phyloP scores from a whole-genome alignment of 345 rosid species.

The Eucalyptus caleyi region DNA sequence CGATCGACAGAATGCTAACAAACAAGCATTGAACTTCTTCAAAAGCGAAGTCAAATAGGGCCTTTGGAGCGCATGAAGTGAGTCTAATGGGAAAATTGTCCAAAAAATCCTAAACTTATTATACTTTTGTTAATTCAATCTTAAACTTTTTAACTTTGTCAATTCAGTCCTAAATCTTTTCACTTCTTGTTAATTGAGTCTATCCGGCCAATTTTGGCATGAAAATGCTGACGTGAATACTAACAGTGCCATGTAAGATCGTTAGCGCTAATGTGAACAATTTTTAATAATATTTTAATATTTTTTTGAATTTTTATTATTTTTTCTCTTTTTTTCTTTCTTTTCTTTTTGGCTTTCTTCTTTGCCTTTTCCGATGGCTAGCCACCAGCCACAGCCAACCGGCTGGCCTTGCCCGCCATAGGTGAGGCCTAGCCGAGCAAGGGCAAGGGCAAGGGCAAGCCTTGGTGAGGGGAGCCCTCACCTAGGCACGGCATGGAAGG shows the following conservation, averaged over 20 bases:
- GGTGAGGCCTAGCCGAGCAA: accelerated
- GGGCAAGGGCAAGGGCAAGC: too few relatives aligned
- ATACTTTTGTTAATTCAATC: too few relatives aligned
- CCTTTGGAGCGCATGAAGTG: background rate
- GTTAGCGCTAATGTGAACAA: accelerated
- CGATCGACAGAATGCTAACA: background rate
- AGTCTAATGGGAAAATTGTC: background rate
- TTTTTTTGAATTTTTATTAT: too few relatives aligned
- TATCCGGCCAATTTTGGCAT: accelerated
- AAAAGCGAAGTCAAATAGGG: background rate
- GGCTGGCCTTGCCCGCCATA: accelerated
- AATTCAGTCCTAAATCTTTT: too few relatives aligned
- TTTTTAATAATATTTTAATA: too few relatives aligned
- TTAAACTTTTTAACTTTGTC: too few relatives aligned
- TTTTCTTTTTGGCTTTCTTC: too few relatives aligned
- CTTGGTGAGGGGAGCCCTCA: too few relatives aligned
- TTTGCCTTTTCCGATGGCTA: accelerated
- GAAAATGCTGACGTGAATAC: accelerated
- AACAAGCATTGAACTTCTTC: background rate
- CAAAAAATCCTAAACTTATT: too few relatives aligned
- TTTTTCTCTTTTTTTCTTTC: too few relatives aligned
- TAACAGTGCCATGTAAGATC: accelerated
- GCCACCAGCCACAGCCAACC: accelerated
- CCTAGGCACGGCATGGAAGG: too few relatives aligned
- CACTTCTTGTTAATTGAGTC: too few relatives aligned